Base-by-base conservation (phyloP, 345 rosid genomes). In the Nephelium lappaceum region DNA sequence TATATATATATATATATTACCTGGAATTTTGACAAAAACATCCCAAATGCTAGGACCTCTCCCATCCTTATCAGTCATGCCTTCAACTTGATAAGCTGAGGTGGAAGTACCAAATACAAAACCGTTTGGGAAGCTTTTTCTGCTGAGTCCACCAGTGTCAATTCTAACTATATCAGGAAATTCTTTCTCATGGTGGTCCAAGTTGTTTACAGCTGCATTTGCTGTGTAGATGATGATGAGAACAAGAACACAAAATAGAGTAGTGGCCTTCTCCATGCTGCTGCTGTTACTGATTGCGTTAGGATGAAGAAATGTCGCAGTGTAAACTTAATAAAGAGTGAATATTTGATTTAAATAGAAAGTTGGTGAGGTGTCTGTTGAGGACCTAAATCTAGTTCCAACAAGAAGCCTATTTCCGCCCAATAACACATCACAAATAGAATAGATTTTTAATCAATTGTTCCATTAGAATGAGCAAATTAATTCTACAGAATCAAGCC, bases 11-110 rank as follows among this genome's bases (percentile, higher is more conserved):
- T 15, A 3, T 0, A 67, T 25, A 27, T n/a, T 60, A 86, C 93
- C 95, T 0, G 91, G 95, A 15, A 64, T 69, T 69, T 85, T 78
- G 31, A 84, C 79, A 67, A 69, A 89, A 11, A 16, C 85, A 83
- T 91, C 93, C 95, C 95, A 91, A 75, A 89, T 89, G 81, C 88
- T 81, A 4, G 93, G 93, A 0, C 93, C 95, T 68, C 89, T 85
- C 2, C 95, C 95, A 39, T 79, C 92, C 66, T 88, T 83, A 24
- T 82, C 76, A 0, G 92, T 86, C 89, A 86, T 88, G 19, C 95
- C 95, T 85, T 91, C 92, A 36, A 85, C 89, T 67, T 89, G 89
- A 67, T 79, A 88, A 15, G 93, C 93, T 2, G 93, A 88, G 2
- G 91, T 83, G 0, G 90, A 88, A 1, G 90, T 83, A 8, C 93